Base-by-base conservation (phyloP, 2,329 filamentous ascomycete species). In the Xylaria sp. region DNA sequence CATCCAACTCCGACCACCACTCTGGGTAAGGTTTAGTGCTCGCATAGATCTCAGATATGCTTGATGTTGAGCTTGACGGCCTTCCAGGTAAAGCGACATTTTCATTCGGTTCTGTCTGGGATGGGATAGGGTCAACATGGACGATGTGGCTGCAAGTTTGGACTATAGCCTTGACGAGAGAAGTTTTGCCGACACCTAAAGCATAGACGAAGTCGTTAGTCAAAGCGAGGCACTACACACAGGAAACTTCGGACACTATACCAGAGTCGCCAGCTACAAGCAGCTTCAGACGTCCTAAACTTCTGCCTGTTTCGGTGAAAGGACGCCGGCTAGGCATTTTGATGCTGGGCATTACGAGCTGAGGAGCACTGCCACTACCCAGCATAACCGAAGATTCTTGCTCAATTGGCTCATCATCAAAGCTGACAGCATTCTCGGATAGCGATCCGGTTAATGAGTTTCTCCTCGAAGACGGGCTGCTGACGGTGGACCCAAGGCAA, bases 281-380 rank as follows among this genome's bases (percentile, higher is more conserved):
- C n/a, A 97, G 78, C 75, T 96, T 97, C 50, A 97, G 78, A 64
- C 91, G 87, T 1, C 93, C 93, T 70, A 97, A 83, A 29, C 81
- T 82, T 74, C 89, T 93, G 16, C 94, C 94, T 43, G 83, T 83
- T n/a, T 89, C 85, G 0, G 94, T 97, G 71, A 97, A 97, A 0
- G 92, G 92, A 47, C 92, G 83, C 45, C 94, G 86, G 56, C 85
- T 89, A 2, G 94, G 93, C 84, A 99, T 94, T 57, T 85, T 87
- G 65, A 99, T 88, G 67, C 92, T 96, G 4, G 94, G 94, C 94
- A 99, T 99, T 56, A 99, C 90, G n/a, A 99, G 81, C 71, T 97
- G 92, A 20, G 89, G 88, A 39, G 78, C 79, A 57, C 71, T 77
- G 44, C 75, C 73, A 54, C 79, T 69, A 82, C 86, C 66, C 59